These are phyloP conservation scores for Aaosphaeria arxii DNA, from an alignment of 2,329 filamentous ascomycete genomes.

Conservation along the genomic window DNA sequence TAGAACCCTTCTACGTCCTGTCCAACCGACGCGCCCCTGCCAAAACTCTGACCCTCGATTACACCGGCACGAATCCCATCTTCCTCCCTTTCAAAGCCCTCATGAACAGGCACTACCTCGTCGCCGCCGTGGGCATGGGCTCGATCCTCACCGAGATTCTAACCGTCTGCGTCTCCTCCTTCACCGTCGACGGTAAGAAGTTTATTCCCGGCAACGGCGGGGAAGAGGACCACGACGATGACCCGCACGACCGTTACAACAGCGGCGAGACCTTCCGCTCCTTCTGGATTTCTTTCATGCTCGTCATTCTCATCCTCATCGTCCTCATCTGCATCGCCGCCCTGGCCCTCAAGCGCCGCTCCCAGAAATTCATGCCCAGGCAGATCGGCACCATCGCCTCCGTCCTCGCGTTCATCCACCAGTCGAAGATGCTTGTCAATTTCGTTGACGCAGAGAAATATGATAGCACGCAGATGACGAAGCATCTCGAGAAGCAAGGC, in stretches of 20 bases:
- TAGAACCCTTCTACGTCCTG: slow-evolving; percentile 72
- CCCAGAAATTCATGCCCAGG: slow-evolving; percentile 70
- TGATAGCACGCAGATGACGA: slow-evolving; percentile 60
- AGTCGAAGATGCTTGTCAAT: slow-evolving; percentile 74
- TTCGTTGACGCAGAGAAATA: slow-evolving; percentile 70
- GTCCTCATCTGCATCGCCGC: slow-evolving; percentile 61
- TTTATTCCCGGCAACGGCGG: slow-evolving; percentile 46
- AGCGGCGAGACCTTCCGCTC: slow-evolving; percentile 50
- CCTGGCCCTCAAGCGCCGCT: slow-evolving; percentile 60
- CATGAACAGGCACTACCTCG: slow-evolving; percentile 61
- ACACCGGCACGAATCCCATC: slow-evolving; percentile 68
- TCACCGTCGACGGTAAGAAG: slow-evolving; percentile 62
- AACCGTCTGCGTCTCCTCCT: slow-evolving; percentile 65
- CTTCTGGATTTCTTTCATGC: slow-evolving; percentile 63
- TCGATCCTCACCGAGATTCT: slow-evolving; percentile 71
- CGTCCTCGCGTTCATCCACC: slow-evolving; percentile 74
- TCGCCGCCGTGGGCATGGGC: slow-evolving; percentile 67
- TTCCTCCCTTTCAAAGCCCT: slow-evolving; percentile 62
- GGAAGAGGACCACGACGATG: slow-evolving; percentile 8
- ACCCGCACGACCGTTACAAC: slow-evolving; percentile 23
- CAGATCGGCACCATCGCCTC: slow-evolving; percentile 77
- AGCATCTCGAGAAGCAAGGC: slow-evolving; percentile 56
- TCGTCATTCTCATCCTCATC: slow-evolving; percentile 62
- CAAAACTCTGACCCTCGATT: slow-evolving; percentile 67
- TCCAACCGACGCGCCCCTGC: slow-evolving; percentile 63